Percentiles rank a stretch among this genome's conserved stretches.
Evolutionary conservation across 306 rosid genomes (phyloP).

Genomic region (Adenanthera pavonina): DNA sequence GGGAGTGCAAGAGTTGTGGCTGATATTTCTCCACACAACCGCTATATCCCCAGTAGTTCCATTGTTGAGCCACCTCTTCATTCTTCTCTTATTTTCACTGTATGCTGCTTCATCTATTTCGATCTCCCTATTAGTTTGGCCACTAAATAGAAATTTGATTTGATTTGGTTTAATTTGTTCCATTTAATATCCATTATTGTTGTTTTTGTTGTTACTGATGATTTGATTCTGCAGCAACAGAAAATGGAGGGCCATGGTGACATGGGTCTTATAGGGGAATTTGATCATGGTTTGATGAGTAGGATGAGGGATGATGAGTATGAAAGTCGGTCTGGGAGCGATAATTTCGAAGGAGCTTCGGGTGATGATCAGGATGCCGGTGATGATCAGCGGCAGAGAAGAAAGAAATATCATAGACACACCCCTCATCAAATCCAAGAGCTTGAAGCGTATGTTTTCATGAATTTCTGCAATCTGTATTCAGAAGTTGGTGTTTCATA

Average conservation of each 20-base stretch:
- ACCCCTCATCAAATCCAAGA: conserved; percentile 49
- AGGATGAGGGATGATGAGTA: conserved; percentile 75
- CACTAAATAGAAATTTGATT: conserved; percentile 12
- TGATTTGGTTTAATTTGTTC: neutral
- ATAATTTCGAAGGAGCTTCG: conserved; percentile 72
- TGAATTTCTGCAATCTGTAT: neutral
- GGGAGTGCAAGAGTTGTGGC: conserved; percentile 45
- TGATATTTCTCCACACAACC: conserved; percentile 42
- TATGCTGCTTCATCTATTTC: conserved; percentile 40
- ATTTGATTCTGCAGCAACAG: conserved; percentile 51
- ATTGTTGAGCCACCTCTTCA: conserved; percentile 43
- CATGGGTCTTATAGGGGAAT: conserved; percentile 62
- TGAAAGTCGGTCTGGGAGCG: conserved; percentile 91
- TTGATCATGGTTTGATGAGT: conserved; percentile 57
- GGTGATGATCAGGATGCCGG: conserved; percentile 82
- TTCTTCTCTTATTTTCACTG: conserved; percentile 38
- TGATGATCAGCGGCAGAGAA: conserved; percentile 54
- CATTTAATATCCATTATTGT: neutral
- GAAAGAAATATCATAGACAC: conserved; percentile 89
- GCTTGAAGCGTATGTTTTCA: conserved; percentile 63
- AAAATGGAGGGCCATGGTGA: conserved; percentile 73
- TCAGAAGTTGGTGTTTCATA: neutral
- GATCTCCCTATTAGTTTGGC: neutral
- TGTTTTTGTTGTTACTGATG: conserved; percentile 17
- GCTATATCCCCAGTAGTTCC: conserved; percentile 43